Base-by-base conservation (phyloP, 352 stramenopile species). In the Elongisporangium senticosum region DNA sequence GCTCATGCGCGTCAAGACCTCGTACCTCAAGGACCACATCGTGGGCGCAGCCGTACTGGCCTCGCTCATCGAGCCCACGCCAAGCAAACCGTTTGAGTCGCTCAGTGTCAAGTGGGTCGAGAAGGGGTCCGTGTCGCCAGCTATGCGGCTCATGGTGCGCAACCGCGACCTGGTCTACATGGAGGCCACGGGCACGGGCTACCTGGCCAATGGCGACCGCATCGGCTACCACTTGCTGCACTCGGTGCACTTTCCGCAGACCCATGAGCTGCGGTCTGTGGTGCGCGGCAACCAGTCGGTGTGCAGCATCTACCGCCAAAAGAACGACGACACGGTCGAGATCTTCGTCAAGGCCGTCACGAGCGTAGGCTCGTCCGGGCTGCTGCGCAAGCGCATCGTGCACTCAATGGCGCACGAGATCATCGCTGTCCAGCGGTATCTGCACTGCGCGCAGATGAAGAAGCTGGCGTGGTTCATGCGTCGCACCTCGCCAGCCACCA, bases 141-240 rank as follows among this genome's bases (percentile, higher is more conserved):
- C 60, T 7, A 49, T 72, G 24, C 70, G 69, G n/a, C 39, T 76
- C 0, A 53, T 79, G 8, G 70, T 82, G 33, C 80, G 75, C 59
- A 78, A 78, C 21, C 64, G 73, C 33, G 79, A 87, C 53, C 68
- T 82, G n/a, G 75, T 87, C 13, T 79, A 78, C 58, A 57, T 86
- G 50, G 75, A 89, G 49, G 61, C 69, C 7, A 87, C 75, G 10
- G 76, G 79, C 11, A 59, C 69, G 5, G 64, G 58, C 0, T 39
- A 62, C n/a, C 56, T 84, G 2, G 43, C 33, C 0, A 79, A 60
- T 2, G 73, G 76, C 15, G 74, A 86, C 28, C 76, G 69, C 15
- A 61, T 87, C 1, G 76, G 74, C 19, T 89, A 81, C 51, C 74
- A 86, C 55, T 53, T 87, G 54, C 43, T 80, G 49, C 79, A 84